Base-by-base conservation (phyloP, 306 rosid genomes). In the Lathyrus sativus region DNA sequence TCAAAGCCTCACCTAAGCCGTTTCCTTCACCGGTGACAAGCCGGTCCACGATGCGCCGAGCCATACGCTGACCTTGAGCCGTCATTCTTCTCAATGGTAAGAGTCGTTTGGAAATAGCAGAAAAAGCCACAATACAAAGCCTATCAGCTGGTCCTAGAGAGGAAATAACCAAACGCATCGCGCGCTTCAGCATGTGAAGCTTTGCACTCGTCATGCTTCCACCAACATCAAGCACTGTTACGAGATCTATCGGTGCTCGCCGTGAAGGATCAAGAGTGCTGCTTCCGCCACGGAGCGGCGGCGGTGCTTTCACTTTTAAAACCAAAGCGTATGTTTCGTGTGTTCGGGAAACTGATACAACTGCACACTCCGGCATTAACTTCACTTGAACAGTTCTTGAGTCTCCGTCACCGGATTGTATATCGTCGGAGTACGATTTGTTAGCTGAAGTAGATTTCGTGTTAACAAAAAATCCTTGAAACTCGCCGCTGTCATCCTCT, bases 121-220 rank as follows among this genome's bases (percentile, higher is more conserved):
- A 91, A 80, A 88, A 91, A 1, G 89, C 95, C 68, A 91, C 92
- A 11, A 91, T 74, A 7, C 91, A 91, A n/a, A 91, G 92, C 54
- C 97, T 77, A 46, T 91, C 97, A 7, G 84, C 73, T 17, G 86
- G 69, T 54, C 90, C 85, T 7, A 91, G 86, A 0, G 95, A 88
- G 0, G 91, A 83, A 6, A 91, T 65, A 5, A 91, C 95, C 62
- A 91, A 76, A 19, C 95, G 89, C 92, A 91, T 83, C 43, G 95
- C 87, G 57, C 92, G 92, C 79, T 91, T 88, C 1, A 91, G 80
- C 97, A 91, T 91, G 44, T 84, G 81, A 7, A 91, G 76, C 75
- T 91, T 91, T 4, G 89, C 81, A 1, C 92, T 85, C 11, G 62
- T 81, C 97, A 91, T 91, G 85, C 76, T 88, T 0, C 87, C 91